Evolutionary conservation across 2,329 filamentous ascomycete species (phyloP), one percentile per base, ranked within the genome.

Genomic region (Ophiosphaerella herpotricha): DNA sequence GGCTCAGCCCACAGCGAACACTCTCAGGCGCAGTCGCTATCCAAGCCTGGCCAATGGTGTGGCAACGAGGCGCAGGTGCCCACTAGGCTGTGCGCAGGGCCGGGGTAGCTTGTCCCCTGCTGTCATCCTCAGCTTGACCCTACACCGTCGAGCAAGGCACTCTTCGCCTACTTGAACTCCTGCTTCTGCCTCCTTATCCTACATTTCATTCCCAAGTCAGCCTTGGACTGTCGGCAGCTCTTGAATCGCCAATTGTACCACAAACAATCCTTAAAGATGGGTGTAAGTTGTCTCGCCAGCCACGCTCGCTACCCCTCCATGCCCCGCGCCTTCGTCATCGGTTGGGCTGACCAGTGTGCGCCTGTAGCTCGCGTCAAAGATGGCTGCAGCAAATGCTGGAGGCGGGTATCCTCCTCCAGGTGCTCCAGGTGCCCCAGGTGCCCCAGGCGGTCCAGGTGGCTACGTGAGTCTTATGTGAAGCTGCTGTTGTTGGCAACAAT

Each of bases 401-500:
- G 57, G 60, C 49, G 72, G 70, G 16, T 69, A 68, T 50, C 68
- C 71, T 59, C 65, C 71, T 60, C 67, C 59, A 34, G 67, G 68
- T 49, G 26, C 26, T 8, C 26, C 26, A 21, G 39, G 39, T 58
- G 64, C 70, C 60, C 26, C 26, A 21, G 39, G 39, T 58, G 64
- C 70, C 60, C 67, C 60, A 34, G 67, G 68, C 44, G 75, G 67
- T 48, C 68, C 67, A 55, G 74, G 75, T 60, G 76, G 76, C 72
- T 82, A 83, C 70, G 82, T 84, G 74, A 80, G 82, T 82, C 18
- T 46, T 11, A 38, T 44, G 37, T 41, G 26, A 31, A 43, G 45
- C 51, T 37, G 13, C 31, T 52, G 38, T 46, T 46, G 48, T 49
- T 50, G 47, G 33, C 26, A 51, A 29, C 42, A 42, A 54, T 59